Conservation (phyloP, 495 filamentous ascomycete species). For the Penicillium cinerascens region DNA sequence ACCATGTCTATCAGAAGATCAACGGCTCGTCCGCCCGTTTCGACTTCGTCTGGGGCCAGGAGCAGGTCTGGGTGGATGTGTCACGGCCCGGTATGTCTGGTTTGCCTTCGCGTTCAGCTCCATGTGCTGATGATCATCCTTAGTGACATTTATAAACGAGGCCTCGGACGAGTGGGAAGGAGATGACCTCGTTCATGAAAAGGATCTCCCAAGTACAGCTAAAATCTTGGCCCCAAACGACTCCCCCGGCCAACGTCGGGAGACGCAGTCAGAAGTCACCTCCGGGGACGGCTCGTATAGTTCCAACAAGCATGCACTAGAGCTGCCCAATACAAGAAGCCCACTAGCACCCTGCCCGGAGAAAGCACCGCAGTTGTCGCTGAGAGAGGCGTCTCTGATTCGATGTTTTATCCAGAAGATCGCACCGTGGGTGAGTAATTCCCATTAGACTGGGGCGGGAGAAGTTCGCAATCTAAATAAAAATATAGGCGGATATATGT, state of each 20-base stretch:
- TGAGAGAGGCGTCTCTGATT: constrained; percentile 33
- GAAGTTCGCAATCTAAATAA: neutral
- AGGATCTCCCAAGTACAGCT: neutral
- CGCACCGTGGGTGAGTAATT: constrained; percentile 30
- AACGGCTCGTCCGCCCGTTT: constrained; percentile 27
- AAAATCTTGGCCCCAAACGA: neutral
- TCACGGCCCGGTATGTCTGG: constrained; percentile 24
- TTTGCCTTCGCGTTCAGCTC: neutral
- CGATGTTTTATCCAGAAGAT: constrained; percentile 35
- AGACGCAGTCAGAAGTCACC: neutral
- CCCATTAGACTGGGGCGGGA: too few relatives aligned
- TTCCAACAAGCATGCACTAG: neutral
- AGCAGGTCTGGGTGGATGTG: constrained; percentile 35
- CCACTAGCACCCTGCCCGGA: neutral
- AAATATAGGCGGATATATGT: constrained; percentile 34
- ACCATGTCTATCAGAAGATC: constrained; percentile 36
- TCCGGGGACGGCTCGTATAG: neutral
- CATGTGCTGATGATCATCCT: neutral
- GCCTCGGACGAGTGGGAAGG: constrained; percentile 16
- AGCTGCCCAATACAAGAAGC: neutral
- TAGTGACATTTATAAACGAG: constrained; percentile 37
- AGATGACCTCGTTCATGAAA: neutral
- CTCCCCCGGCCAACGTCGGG: neutral
- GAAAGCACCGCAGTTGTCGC: constrained; percentile 12
- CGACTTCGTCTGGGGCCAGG: constrained; percentile 33